Evolutionary conservation across 139 green algal genomes (phyloP), one percentile per base, ranked within the genome.

Genomic region (Picocystis salinarum): DNA sequence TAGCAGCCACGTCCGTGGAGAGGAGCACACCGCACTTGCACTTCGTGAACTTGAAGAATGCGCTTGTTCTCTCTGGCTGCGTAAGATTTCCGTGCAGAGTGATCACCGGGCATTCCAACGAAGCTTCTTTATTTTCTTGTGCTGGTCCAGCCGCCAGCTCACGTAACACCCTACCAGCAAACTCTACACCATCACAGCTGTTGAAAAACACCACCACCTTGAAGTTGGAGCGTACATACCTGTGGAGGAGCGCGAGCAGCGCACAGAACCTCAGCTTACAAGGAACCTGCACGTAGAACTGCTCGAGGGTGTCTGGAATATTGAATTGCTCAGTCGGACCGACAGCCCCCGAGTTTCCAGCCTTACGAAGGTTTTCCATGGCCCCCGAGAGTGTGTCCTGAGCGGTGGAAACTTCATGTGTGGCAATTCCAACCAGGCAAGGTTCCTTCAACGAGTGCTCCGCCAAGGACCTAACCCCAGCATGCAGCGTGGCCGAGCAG

Each of bases 151-250:
- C 23, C 6, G 17, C 28, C 20, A 28, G 61, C 34, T 28, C 29
- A 33, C 15, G 23, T 23, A 6, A 60, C 30, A n/a, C 25, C 37
- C 36, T n/a, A n/a, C n/a, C 13, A 15, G 31, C 15, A 17, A 15
- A 37, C 19, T 96, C 84, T 17, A 94, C 85, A 4, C 58, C 58
- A 26, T 85, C 80, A 34, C 83, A 93, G 40, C 55, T 83, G 11
- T 78, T 88, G 33, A 95, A 44, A 53, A 97, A 97, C 3, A 94
- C 75, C 12, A 97, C 77, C 13, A 77, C 45, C 58, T 93, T 90
- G 50, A 39, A 48, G 27, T 52, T 51, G 9, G 18, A 48, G 6
- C 6, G 11, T 34, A 68, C 24, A 3, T 53, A 50, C 31, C 56
- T 34, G 1, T 53, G 45, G 42, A 85, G 50, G 40, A 72, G 28